Conservation (phyloP, 495 filamentous ascomycete species). For the Hapsidospora chrysogenum region DNA sequence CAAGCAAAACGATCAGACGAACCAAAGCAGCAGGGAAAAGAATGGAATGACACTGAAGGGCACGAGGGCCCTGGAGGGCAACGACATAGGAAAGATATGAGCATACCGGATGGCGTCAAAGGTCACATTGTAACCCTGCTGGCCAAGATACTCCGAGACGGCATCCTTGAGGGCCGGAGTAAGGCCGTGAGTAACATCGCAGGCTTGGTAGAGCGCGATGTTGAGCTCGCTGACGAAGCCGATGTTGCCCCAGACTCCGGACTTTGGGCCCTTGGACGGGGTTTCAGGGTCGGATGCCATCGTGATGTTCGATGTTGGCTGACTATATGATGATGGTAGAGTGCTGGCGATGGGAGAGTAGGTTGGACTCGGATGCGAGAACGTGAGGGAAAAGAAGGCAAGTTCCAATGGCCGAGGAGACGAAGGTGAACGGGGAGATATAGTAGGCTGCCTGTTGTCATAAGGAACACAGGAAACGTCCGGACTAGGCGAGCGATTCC, state of each 20-base stretch:
- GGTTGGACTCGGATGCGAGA: no score
- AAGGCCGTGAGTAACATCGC: not conserved
- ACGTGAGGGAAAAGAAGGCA: no score
- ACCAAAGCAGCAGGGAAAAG: not conserved
- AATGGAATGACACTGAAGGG: not conserved
- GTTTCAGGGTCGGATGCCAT: not conserved
- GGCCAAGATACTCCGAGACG: not conserved
- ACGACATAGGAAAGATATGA: not conserved
- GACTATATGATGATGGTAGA: no score
- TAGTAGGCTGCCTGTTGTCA: no score
- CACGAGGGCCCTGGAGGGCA: not conserved
- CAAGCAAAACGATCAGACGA: not conserved
- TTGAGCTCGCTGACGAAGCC: not conserved
- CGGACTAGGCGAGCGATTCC: no score
- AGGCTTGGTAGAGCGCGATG: not conserved
- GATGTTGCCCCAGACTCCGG: not conserved
- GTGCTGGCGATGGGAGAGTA: no score
- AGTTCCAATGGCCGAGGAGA: no score
- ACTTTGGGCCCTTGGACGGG: not conserved
- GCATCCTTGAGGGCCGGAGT: not conserved
- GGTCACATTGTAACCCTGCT: conserved; percentile 2
- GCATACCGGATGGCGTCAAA: conserved; percentile 10
- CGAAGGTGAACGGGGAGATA: no score
- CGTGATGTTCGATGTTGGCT: no score
- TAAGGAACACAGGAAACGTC: no score